Evolutionary conservation across 2,329 filamentous ascomycete genomes (phyloP).

Genomic region (Cordyceps javanica): DNA sequence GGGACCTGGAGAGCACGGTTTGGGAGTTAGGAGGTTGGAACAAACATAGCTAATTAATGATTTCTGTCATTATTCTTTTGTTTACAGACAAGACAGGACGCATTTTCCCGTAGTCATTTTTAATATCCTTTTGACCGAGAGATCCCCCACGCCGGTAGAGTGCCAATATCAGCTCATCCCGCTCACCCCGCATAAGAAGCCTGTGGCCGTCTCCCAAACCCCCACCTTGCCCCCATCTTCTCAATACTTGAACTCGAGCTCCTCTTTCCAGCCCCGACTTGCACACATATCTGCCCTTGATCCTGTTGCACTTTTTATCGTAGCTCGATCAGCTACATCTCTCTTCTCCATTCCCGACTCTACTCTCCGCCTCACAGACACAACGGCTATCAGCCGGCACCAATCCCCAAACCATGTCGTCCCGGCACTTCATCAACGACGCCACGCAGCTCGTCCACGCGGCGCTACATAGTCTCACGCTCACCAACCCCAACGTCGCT

Average conservation of each 20-base stretch:
- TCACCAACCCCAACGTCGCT: conserved; percentile 77
- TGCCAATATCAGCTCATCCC: background rate
- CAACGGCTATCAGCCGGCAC: background rate
- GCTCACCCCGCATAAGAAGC: background rate
- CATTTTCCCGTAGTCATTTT: background rate
- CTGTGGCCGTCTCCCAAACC: background rate
- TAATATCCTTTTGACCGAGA: background rate
- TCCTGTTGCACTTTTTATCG: background rate
- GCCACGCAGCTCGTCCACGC: conserved; percentile 70
- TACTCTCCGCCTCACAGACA: background rate
- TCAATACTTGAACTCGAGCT: background rate
- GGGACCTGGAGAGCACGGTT: background rate
- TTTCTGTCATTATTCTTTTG: background rate
- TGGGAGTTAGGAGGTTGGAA: conserved; percentile 3
- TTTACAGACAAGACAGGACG: too few species aligned
- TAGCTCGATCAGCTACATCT: background rate
- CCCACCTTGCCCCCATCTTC: conserved; percentile 13
- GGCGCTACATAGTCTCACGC: conserved; percentile 69
- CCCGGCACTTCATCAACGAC: conserved; percentile 87
- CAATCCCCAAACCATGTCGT: conserved; percentile 34
- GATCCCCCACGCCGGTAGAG: background rate
- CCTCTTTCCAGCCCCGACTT: background rate
- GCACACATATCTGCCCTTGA: too few species aligned
- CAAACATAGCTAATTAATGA: background rate
- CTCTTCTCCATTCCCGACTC: background rate